Base-by-base conservation (phyloP, 768 basidiomycete genomes). In the Nevesoporus exiguus region DNA sequence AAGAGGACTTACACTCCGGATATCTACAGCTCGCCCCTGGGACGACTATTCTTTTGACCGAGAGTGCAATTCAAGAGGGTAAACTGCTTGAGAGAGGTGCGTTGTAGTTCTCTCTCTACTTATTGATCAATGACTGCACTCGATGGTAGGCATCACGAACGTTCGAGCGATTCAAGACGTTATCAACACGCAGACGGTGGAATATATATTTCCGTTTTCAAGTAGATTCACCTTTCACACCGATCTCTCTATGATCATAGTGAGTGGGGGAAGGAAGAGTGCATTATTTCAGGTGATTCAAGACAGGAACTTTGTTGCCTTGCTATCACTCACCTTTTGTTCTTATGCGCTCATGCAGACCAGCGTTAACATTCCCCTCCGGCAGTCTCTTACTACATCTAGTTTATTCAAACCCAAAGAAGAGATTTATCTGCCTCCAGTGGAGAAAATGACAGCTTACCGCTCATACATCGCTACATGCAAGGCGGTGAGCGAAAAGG, bases 1-100 rank as follows among this genome's bases (percentile, higher is more conserved):
- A 84, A 54, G 79, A 90, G 46, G 88, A 91, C 59, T 71, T 93
- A 5, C 83, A 86, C 56, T 81, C 86, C 2, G 90, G 91, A 3
- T 78, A 78, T 58, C 73, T 93, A 25, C 90, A 93, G 63, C 77
- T 90, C 14, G 84, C 90, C 2, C 70, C 71, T 13, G 84, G 85
- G 3, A 79, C 81, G 7, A 64, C 79, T 3, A 71, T 86, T 27
- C 65, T 91, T 14, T 64, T 93, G 34, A 83, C 84, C 0, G 91
- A 93, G 64, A 75, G 75, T 52, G 82, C 78, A 4, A 71, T 93
- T 37, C 75, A 75, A 30, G 91, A 92, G 66, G 90, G 91, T 13
- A 77, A 72, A 43, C 72, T 92, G 11, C 66, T 75, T 15, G 84
- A 86, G 54, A 77, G 71, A 65, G 71, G 77, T 74, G 43, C 45